These are phyloP conservation scores for Aspergillus ruber DNA, from an alignment of 2,329 filamentous ascomycete species.

Conservation along the genomic window DNA sequence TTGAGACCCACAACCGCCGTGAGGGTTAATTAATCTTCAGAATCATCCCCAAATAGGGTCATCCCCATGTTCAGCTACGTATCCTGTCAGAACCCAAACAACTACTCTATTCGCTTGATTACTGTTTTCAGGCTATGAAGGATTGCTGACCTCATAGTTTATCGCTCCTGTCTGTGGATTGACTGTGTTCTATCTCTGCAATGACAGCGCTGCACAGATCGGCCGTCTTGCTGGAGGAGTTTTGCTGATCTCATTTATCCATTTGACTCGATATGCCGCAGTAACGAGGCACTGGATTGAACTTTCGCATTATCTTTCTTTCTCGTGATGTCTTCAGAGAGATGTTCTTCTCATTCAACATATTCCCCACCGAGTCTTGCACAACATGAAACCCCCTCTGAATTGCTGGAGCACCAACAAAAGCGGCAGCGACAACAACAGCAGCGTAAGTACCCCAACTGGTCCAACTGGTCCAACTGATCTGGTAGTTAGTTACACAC, in stretches of 20 bases:
- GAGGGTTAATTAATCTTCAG: background rate
- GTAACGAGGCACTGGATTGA: constrained; percentile 5
- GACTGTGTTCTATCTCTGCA: constrained; percentile 1
- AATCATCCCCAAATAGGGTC: background rate
- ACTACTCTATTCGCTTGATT: background rate
- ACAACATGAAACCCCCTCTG: constrained; percentile 6
- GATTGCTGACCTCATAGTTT: too few relatives aligned
- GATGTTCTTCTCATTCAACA: constrained; percentile 11
- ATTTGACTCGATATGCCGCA: constrained; percentile 6
- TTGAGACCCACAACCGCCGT: constrained; percentile 1
- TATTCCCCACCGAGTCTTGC: constrained; percentile 6
- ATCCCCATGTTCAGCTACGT: constrained; percentile 3
- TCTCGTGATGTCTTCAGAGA: constrained; percentile 14
- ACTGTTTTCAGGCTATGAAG: too few relatives aligned
- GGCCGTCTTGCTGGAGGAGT: constrained; percentile 3
- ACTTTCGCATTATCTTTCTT: background rate
- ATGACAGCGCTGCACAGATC: constrained; percentile 5
- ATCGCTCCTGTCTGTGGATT: background rate
- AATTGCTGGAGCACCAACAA: constrained; percentile 1
- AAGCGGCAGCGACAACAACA: background rate
- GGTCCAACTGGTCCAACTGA: background rate
- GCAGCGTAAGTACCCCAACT: background rate
- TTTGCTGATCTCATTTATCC: constrained; percentile 4
- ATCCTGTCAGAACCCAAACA: background rate
- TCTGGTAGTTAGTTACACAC: background rate